Evolutionary conservation across 2,329 filamentous ascomycete genomes (phyloP), one percentile per base, ranked within the genome.

Genomic region (Hymenoscyphus albidus): DNA sequence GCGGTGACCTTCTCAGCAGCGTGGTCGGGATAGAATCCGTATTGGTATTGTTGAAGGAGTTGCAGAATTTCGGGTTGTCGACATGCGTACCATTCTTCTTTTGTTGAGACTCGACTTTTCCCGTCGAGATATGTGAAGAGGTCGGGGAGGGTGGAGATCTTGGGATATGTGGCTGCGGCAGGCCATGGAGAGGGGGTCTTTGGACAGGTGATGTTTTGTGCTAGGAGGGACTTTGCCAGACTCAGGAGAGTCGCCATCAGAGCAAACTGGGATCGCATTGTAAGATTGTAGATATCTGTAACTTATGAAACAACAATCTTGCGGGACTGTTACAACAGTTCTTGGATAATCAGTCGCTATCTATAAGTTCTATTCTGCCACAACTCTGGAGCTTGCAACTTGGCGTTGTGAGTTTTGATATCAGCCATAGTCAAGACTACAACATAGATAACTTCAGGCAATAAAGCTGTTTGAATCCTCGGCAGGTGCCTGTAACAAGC

Each of bases 31-130:
- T 83, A 83, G 72, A 80, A 82, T 9, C 81, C 81, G 68, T 77
- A 82, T 72, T 83, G 80, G 72, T 83, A 82, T 65, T 82, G 78
- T 67, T 83, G 80, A 22, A 83, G 74, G 68, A 83, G 70, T 65
- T 78, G 75, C 48, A 82, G n/a, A 61, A 83, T 80, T 73, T 83
- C 80, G 0, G 80, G 81, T 69, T 80, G 80, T 3, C 80, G 79
- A 70, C 81, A 83, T 56, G 74, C 70, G 68, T 78, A 79, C 80
- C 80, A 83, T 67, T 82, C 79, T 48, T 81, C 80, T 51, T 74
- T 76, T 27, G 79, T 79, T 67, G 77, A 70, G 51, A 82, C 76
- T 16, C 80, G 76, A 62, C 78, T 77, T 63, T 77, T 74, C 32
- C 76, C 79, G 64, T 79, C 77, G 51, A 69, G 62, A n/a, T 68